Base-by-base conservation (phyloP, 805 yeast species). In the Candida coquimbonensis region DNA sequence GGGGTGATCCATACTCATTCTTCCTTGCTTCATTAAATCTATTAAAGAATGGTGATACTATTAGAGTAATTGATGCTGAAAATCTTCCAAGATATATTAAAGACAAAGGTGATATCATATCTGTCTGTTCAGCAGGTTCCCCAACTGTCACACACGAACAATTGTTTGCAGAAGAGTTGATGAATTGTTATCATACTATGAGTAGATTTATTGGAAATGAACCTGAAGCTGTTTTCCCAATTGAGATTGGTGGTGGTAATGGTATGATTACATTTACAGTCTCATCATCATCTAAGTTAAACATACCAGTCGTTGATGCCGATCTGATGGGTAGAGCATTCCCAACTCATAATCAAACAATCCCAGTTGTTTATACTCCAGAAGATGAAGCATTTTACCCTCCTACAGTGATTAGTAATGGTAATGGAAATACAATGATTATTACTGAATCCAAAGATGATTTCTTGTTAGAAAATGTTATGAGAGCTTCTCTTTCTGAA, bases 191-290 rank as follows among this genome's bases (percentile, higher is more conserved):
- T 39, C 51, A 62, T 3, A 50, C 57, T 21, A 53, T 72, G 53
- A 54, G 58, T 19, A 57, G 62, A 21, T 66, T 57, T 47, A 46
- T 55, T 19, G 60, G 62, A 12, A 49, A 49, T 32, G 51, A 51
- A 40, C 61, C 70, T 1, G 72, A 69, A 44, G 54, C 64, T 14
- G 56, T 69, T 3, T 61, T 67, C 45, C 65, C 72, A 0, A 45
- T 68, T 17, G 75, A 71, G 52, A 70, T 71, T 45, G 75, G 75
- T 33, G 75, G 75, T 41, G 70, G 67, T 21, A 70, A 70, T 52
- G 75, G 74, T 2, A 46, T 67, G 27, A 48, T 57, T 36, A 57
- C 61, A 21, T 60, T 63, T 47, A 50, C 57, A 4, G 42, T 39
- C 1, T 21, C 39, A 21, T 12, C 53, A 8, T 43, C 57, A 2